Evolutionary conservation across 75 land plant genomes (phyloP).

Genomic region (Sequoiadendron giganteum): DNA sequence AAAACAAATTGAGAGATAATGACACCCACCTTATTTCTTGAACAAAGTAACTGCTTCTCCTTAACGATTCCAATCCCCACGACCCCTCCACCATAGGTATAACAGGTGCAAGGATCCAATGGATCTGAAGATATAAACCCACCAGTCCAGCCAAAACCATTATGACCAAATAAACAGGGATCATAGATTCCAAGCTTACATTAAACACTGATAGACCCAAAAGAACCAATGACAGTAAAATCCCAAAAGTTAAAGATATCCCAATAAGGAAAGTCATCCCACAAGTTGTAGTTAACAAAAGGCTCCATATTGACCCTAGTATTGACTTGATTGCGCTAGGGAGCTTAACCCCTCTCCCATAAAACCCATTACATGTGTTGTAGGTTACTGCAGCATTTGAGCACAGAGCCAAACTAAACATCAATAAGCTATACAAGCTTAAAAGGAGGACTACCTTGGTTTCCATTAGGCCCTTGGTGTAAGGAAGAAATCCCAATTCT

Average conservation of each 20-base stretch:
- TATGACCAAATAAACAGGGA: not conserved
- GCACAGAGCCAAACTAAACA: constrained; percentile 9
- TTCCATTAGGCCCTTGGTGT: not conserved
- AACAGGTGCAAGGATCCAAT: constrained; percentile 29
- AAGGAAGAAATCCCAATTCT: not conserved
- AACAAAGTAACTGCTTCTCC: constrained; percentile 20
- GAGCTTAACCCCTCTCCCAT: constrained; percentile 9
- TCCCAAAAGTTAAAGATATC: not conserved
- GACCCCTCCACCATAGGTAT: constrained; percentile 26
- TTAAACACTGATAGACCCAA: not conserved
- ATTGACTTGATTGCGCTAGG: constrained; percentile 8
- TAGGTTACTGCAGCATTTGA: constrained; percentile 31
- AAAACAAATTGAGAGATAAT: constrained; percentile 3
- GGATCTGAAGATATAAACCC: constrained; percentile 16
- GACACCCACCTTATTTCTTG: constrained; percentile 17
- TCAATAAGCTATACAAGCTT: not conserved
- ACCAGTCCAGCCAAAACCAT: not conserved
- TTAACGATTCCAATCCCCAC: constrained; percentile 32
- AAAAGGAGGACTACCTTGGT: not conserved
- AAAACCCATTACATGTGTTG: constrained; percentile 13
- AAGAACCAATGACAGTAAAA: constrained; percentile 8
- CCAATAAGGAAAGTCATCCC: not conserved
- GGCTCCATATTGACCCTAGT: constrained; percentile 1
- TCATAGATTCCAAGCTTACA: not conserved
- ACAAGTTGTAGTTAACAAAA: not conserved